Percentiles rank a stretch among this genome's conserved stretches.
phyloP scores from a whole-genome alignment of 257 asterid species.

The Solanum ossicruentum region DNA sequence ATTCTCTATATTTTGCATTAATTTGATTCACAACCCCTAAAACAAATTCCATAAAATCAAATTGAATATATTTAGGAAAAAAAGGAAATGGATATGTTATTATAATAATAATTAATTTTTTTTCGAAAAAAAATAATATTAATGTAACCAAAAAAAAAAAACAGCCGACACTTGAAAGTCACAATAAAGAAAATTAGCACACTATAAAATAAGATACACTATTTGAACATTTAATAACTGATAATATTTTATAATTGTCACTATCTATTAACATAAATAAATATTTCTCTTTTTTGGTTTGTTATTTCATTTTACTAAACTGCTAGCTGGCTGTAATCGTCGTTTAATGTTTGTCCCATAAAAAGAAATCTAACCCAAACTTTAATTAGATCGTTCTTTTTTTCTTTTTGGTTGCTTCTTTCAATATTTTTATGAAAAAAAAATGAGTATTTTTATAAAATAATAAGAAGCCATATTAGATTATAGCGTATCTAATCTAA shows the following conservation, averaged over 20 bases:
- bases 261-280: not conserved
- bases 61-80: not conserved
- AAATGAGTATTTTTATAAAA: not conserved
- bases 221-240: not conserved
- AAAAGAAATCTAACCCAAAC: not conserved
- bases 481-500: not conserved
- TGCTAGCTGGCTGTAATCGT: not conserved
- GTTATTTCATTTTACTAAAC: not conserved
- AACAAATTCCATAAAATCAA: not conserved
- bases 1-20: not conserved
- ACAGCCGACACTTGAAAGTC: not conserved
- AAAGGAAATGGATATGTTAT: not conserved
- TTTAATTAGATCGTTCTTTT: not conserved
- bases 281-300: not conserved
- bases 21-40: not conserved
- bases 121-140: not conserved
- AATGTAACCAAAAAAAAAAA: not conserved
- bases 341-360: not conserved
- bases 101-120: not conserved
- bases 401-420: not conserved
- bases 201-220: not conserved
- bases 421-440: not conserved
- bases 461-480: not conserved
- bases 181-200: not conserved
- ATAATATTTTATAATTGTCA: not conserved